Conservation (phyloP, 2,329 filamentous ascomycete species). For the Trichophyton benhamiae region DNA sequence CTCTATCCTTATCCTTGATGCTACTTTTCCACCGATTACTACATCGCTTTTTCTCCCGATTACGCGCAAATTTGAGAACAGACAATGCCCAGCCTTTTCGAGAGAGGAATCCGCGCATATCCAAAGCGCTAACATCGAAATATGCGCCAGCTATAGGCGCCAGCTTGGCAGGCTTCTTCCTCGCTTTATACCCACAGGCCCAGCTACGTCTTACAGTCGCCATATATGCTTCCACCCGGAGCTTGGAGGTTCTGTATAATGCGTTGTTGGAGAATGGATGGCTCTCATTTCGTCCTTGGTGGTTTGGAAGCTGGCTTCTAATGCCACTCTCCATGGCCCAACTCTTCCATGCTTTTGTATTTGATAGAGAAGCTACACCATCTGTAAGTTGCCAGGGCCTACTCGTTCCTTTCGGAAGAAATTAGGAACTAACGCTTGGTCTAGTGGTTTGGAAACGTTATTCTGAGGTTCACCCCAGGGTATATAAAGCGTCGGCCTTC, state of each 20-base stretch:
- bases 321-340: slow-evolving; percentile 67
- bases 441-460: slow-evolving; percentile 51
- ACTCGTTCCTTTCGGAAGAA: neutral
- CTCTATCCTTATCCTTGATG: slow-evolving; percentile 70
- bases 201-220: slow-evolving; percentile 66
- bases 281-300: slow-evolving; percentile 59
- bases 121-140: slow-evolving; percentile 62
- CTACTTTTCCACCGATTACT: slow-evolving; percentile 79
- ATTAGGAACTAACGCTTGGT: neutral
- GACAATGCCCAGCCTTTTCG: slow-evolving; percentile 73
- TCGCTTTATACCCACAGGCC: slow-evolving; percentile 61
- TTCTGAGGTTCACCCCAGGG: slow-evolving; percentile 56
- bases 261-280: slow-evolving; percentile 58
- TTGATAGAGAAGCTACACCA: slow-evolving; percentile 63
- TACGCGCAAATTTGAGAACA: slow-evolving; percentile 66
- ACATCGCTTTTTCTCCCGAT: slow-evolving; percentile 73
- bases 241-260: slow-evolving; percentile 80
- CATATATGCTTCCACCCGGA: slow-evolving; percentile 68
- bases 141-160: slow-evolving; percentile 86
- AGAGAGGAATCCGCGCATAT: slow-evolving; percentile 64
- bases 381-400: slow-evolving; percentile 32
- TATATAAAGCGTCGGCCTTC: slow-evolving; percentile 66
- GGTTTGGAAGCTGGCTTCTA: slow-evolving; percentile 74
- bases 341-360: slow-evolving; percentile 62
- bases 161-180: slow-evolving; percentile 68